phyloP scores from a whole-genome alignment of 2,329 filamentous ascomycete species.

The Penicillium hordei region DNA sequence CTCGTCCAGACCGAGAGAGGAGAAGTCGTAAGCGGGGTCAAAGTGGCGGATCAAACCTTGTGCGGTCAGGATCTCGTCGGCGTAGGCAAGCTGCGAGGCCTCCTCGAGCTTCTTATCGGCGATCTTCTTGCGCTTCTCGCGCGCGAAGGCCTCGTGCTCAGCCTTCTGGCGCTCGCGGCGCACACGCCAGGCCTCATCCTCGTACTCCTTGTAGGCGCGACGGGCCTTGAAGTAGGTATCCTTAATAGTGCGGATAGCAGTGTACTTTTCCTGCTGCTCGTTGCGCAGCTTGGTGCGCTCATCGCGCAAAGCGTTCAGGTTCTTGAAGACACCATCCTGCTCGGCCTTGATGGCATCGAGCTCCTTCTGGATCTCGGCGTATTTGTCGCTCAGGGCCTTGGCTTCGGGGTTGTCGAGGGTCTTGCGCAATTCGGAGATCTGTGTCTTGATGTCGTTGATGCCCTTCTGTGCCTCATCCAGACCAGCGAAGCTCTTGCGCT shows the following conservation, averaged over 20 bases:
- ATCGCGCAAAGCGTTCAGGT: conserved; percentile 77
- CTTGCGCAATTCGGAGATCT: conserved; percentile 88
- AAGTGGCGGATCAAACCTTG: conserved; percentile 89
- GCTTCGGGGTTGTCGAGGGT: conserved; percentile 86
- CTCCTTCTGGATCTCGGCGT: conserved; percentile 81
- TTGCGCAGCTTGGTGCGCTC: conserved; percentile 80
- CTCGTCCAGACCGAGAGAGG: conserved; percentile 55
- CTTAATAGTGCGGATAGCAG: conserved; percentile 80
- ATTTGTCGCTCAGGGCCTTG: conserved; percentile 83
- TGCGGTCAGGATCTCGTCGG: conserved; percentile 86
- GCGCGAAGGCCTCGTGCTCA: conserved; percentile 64
- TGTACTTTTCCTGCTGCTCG: conserved; percentile 83
- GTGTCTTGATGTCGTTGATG: conserved; percentile 82
- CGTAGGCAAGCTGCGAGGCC: conserved; percentile 72
- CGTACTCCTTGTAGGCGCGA: conserved; percentile 79
- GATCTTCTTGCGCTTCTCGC: conserved; percentile 52
- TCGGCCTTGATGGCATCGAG: conserved; percentile 87
- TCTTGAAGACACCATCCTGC: conserved; percentile 88
- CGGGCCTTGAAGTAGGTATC: conserved; percentile 81
- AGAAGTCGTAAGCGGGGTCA: conserved; percentile 74
- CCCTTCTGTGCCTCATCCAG: conserved; percentile 84
- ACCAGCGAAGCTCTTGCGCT: conserved; percentile 84
- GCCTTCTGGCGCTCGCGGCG: conserved; percentile 74
- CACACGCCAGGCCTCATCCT: conserved; percentile 77
- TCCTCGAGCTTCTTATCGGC: conserved; percentile 56